phyloP scores from a whole-genome alignment of 169 alveolate genomes.

The Perkinsus marinus region DNA sequence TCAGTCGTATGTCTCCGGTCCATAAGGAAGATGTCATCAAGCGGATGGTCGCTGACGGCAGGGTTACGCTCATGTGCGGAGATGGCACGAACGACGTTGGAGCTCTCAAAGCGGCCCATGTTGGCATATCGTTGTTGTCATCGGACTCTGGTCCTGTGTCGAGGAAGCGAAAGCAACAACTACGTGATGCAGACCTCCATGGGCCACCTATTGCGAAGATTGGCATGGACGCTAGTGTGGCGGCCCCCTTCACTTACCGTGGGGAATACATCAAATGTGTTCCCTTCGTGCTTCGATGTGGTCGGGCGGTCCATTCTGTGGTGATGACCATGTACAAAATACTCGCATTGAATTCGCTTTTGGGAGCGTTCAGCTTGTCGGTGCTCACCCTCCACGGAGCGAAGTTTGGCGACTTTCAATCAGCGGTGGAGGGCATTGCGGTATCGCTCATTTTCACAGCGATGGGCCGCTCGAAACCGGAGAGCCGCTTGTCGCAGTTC shows the following conservation, averaged over 20 bases:
- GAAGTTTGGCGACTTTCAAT: conserved; percentile 89
- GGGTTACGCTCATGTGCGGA: conserved; percentile 86
- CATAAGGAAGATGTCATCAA: conserved; percentile 71
- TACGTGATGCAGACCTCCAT: not conserved
- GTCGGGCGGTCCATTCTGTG: conserved; percentile 86
- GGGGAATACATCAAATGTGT: conserved; percentile 75
- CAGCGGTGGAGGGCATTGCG: conserved; percentile 55
- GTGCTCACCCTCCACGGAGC: conserved; percentile 90
- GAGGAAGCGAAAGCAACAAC: not conserved
- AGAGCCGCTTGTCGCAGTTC: conserved; percentile 25
- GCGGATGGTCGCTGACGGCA: conserved; percentile 51
- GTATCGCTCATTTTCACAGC: conserved; percentile 36
- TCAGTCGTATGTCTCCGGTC: conserved; percentile 89
- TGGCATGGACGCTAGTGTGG: conserved; percentile 84
- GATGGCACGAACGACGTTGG: conserved; percentile 99
- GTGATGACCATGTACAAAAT: conserved; percentile 88
- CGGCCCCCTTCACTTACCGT: conserved; percentile 93
- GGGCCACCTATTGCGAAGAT: not conserved
- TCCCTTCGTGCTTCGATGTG: conserved; percentile 61
- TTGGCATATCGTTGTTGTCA: conserved; percentile 83
- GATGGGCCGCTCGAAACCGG: conserved; percentile 29
- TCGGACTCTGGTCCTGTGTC: conserved; percentile 33
- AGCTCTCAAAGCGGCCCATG: conserved; percentile 90
- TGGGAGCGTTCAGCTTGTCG: conserved; percentile 82
- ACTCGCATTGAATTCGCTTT: conserved; percentile 79